Evolutionary conservation across 2,329 filamentous ascomycete genomes (phyloP), one percentile per base, ranked within the genome.

Genomic region (Colletotrichum lupini): DNA sequence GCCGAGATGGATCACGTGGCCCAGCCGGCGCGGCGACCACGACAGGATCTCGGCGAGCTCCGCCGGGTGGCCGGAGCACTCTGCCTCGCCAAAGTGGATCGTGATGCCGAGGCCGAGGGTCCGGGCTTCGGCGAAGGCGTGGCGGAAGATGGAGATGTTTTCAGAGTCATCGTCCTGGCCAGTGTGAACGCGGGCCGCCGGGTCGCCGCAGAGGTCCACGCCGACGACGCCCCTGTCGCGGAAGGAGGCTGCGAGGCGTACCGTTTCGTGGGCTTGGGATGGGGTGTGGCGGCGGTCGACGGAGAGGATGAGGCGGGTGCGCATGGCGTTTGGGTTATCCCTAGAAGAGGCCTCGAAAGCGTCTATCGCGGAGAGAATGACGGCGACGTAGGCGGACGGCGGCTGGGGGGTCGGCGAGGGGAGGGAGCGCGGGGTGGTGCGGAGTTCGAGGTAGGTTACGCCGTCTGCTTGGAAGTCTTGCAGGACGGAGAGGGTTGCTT

Each of bases 161-260:
- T 42, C 37, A 0, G 37, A 16, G 37, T 42, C 85, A 62, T 91
- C 87, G 11, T 91, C 91, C 75, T 85, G 87, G 0, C 67, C 91
- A 9, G 19, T n/a, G 74, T 85, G 87, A 0, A 87, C 84, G 1
- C 79, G 78, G 1, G 78, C 79, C 7, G 80, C 78, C 0, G 94
- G 94, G 78, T 97, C 91, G 22, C 94, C 94, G 81, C 94, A 96
- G 24, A 97, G 88, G 78, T 97, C 94, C 26, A 97, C 81, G 16
- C 91, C 94, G 1, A 96, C 92, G 5, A 96, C 89, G 22, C 90
- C 90, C 5, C 82, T 79, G 49, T 77, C 75, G 16, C 82, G 82
- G 79, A 91, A 89, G 71, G 84, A 83, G 59, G 88, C 80, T 1
- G 93, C 93, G 1, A 97, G 86, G 22, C 87, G 83, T 28, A 95